Conservation (phyloP, 306 rosid species). For the Hippophae rhamnoides region DNA sequence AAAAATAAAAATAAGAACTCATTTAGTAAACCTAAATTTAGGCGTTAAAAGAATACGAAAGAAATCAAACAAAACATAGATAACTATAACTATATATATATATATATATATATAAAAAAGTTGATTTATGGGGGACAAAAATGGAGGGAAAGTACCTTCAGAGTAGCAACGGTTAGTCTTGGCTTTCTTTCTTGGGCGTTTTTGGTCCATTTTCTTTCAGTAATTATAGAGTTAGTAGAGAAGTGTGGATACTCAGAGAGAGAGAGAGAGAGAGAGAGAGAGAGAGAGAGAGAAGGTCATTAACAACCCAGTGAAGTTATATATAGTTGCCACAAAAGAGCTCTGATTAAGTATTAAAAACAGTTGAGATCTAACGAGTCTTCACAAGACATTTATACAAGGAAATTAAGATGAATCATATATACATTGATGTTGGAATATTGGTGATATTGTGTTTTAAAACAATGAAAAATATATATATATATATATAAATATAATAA, state of each 20-base stretch:
- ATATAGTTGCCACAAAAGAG: too few relatives aligned
- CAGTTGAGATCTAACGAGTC: too few relatives aligned
- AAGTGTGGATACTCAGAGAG: too few relatives aligned
- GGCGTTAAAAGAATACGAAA: not conserved
- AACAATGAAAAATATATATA: too few relatives aligned
- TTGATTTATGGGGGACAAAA: not conserved
- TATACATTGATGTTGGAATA: too few relatives aligned
- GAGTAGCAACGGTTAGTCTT: slow-evolving; percentile 19
- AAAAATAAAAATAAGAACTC: not conserved
- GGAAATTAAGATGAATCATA: too few relatives aligned
- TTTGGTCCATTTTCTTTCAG: slow-evolving; percentile 20
- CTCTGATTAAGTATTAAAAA: too few relatives aligned
- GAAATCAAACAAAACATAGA: not conserved
- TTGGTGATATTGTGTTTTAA: too few relatives aligned
- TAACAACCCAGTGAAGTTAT: not conserved
- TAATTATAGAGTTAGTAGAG: not conserved
- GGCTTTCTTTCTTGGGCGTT: slow-evolving; percentile 28
- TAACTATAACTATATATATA: too few relatives aligned
- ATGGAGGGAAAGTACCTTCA: slow-evolving; percentile 23
- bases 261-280: not conserved
- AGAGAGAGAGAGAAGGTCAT: not conserved
- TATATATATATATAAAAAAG: not conserved
- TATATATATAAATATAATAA: too few relatives aligned
- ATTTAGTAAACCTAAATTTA: not conserved
- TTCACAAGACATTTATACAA: too few relatives aligned